Percentiles rank a stretch among this genome's conserved stretches.
Evolutionary conservation across 768 basidiomycete species (phyloP).

Genomic region (Trametes cinnabarina): DNA sequence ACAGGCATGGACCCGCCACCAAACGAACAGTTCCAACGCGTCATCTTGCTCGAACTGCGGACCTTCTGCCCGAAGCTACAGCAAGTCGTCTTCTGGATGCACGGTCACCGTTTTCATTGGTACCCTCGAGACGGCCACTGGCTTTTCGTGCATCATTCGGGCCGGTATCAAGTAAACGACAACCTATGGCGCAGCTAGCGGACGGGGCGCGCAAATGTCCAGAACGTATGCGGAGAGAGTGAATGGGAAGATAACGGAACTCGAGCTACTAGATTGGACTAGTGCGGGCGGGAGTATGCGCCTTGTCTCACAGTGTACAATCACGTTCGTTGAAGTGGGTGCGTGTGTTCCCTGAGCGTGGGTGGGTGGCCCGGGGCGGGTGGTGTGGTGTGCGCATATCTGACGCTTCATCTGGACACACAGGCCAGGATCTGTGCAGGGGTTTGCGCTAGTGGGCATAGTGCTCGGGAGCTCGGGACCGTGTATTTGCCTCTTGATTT

Average conservation of each 20-base stretch:
- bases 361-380: not conserved
- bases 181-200: conserved; percentile 20
- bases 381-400: conserved; percentile 3
- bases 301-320: not conserved
- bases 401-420: conserved; percentile 11
- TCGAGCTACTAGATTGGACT: not conserved
- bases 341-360: conserved; percentile 10
- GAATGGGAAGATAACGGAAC: conserved; percentile 11
- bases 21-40: conserved; percentile 32
- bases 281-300: not conserved
- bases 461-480: conserved; percentile 19
- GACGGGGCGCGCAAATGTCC: not conserved
- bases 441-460: not conserved
- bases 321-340: conserved; percentile 1
- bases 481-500: conserved; percentile 17
- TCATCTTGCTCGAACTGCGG: conserved; percentile 39
- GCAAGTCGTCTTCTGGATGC: conserved; percentile 35
- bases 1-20: conserved; percentile 35
- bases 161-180: conserved; percentile 13
- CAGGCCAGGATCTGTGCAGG: conserved; percentile 3
- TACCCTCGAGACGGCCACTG: conserved; percentile 25
- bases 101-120: conserved; percentile 26
- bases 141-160: conserved; percentile 8
- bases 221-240: not conserved
- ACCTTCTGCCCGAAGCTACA: conserved; percentile 37